Evolutionary conservation across 805 yeast genomes (phyloP).

Genomic region (Ogataea pini): DNA sequence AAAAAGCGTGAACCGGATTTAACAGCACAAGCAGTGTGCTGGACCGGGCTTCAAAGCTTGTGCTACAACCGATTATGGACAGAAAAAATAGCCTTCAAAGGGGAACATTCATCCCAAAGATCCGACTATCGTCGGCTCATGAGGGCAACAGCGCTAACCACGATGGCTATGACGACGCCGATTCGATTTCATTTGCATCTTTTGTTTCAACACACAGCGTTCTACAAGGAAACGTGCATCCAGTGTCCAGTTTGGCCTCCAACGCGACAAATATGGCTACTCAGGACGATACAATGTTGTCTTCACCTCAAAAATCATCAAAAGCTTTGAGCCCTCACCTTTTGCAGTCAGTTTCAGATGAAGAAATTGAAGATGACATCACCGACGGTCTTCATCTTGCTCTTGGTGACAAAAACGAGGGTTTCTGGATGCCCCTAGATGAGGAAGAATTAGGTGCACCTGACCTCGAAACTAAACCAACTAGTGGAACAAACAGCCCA

Average conservation of each 20-base stretch:
- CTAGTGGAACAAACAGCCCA: slow-evolving; percentile 3
- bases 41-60: background rate
- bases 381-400: slow-evolving; percentile 25
- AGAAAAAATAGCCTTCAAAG: slow-evolving; percentile 3
- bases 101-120: slow-evolving; percentile 4
- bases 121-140: background rate
- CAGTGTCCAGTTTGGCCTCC: slow-evolving; percentile 1
- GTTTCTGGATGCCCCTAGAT: slow-evolving; percentile 26
- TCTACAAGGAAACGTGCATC: slow-evolving; percentile 2
- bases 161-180: slow-evolving; percentile 1
- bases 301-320: slow-evolving; percentile 3
- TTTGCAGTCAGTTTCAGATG: slow-evolving; percentile 14
- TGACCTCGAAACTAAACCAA: background rate
- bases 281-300: background rate
- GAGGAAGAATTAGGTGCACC: slow-evolving; percentile 8
- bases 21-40: background rate
- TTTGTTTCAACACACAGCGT: background rate
- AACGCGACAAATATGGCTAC: background rate
- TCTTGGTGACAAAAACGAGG: slow-evolving; percentile 20
- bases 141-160: background rate
- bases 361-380: slow-evolving; percentile 21
- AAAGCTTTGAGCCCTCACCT: slow-evolving; percentile 2
- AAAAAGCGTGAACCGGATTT: background rate
- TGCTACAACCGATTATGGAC: slow-evolving; percentile 1
- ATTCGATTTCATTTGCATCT: slow-evolving; percentile 2